These are phyloP conservation scores for Vitis hybrid DNA, from an alignment of 177 flowering plant genomes.

Conservation along the genomic window DNA sequence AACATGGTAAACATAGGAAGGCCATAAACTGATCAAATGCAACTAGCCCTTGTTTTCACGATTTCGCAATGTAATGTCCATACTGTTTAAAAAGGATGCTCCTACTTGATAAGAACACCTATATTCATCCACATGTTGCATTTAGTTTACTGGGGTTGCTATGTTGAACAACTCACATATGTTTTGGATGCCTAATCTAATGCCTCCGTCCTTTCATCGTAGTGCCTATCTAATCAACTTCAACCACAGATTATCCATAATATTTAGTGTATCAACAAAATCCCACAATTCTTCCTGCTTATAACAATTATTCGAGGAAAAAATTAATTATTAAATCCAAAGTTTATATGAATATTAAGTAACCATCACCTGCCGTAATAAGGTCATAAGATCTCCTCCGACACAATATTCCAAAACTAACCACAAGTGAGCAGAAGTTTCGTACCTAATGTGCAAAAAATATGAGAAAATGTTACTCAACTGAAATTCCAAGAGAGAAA, in stretches of 20 bases:
- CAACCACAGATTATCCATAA: background rate
- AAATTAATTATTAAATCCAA: too few species aligned
- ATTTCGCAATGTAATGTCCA: too few species aligned
- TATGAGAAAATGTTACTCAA: background rate
- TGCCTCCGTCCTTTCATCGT: background rate
- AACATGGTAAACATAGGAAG: too few species aligned
- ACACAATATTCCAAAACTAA: conserved; percentile 96
- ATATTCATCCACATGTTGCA: too few species aligned
- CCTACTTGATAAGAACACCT: too few species aligned
- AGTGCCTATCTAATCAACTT: background rate
- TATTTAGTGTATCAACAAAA: background rate
- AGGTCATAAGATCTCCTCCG: conserved; percentile 90
- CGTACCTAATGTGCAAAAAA: conserved; percentile 58
- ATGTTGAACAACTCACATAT: background rate
- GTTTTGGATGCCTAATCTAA: background rate
- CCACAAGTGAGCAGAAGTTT: conserved; percentile 96
- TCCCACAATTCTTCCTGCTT: background rate
- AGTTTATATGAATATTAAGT: background rate
- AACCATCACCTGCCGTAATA: conserved; percentile 70
- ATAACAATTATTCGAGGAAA: background rate
- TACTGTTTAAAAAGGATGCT: too few species aligned
- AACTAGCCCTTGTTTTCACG: too few species aligned
- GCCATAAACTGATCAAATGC: too few species aligned
- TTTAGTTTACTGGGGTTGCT: background rate
- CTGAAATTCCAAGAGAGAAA: background rate